Percentiles rank a stretch among this genome's conserved stretches.
These are phyloP conservation scores for Schwanniomyces yamadae DNA, from an alignment of 805 yeast species.

Conservation along the genomic window DNA sequence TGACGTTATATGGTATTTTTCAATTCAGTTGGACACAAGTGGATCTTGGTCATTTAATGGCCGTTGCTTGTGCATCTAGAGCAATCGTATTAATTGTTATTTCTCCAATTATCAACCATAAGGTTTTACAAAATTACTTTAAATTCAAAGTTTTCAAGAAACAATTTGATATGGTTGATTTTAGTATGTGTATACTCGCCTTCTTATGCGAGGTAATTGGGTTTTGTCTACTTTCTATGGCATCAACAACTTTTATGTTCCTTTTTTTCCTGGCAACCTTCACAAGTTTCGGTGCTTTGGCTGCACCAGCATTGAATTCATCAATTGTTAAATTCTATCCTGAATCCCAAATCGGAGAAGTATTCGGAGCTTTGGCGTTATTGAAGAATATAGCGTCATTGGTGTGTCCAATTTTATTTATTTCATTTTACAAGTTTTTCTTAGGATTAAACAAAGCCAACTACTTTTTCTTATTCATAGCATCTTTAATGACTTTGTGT, in stretches of 20 bases:
- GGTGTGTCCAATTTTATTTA: constrained; percentile 47
- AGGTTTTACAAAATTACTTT: constrained; percentile 29
- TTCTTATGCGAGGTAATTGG: constrained; percentile 41
- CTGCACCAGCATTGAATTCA: constrained; percentile 59
- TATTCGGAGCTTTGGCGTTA: constrained; percentile 68
- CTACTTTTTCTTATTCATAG: constrained; percentile 23
- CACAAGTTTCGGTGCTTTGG: constrained; percentile 48
- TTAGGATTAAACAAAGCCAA: constrained; percentile 30
- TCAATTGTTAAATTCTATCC: constrained; percentile 61
- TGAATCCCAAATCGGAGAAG: constrained; percentile 61
- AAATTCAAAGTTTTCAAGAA: constrained; percentile 31
- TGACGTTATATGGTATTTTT: constrained; percentile 54
- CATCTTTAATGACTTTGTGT: constrained; percentile 10
- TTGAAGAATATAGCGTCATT: constrained; percentile 51
- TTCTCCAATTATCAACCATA: constrained; percentile 48
- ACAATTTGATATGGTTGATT: constrained; percentile 56
- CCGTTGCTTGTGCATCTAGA: constrained; percentile 48
- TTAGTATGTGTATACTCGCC: constrained; percentile 34
- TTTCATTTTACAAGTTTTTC: constrained; percentile 45
- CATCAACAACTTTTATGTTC: constrained; percentile 27
- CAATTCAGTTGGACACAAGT: constrained; percentile 53
- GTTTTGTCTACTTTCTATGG: constrained; percentile 30
- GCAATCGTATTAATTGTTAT: constrained; percentile 49
- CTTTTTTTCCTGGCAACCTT: constrained; percentile 31
- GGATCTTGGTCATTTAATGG: constrained; percentile 55